Conservation (phyloP, 1,139 yeast genomes). For the Geotrichum carabidarum region DNA sequence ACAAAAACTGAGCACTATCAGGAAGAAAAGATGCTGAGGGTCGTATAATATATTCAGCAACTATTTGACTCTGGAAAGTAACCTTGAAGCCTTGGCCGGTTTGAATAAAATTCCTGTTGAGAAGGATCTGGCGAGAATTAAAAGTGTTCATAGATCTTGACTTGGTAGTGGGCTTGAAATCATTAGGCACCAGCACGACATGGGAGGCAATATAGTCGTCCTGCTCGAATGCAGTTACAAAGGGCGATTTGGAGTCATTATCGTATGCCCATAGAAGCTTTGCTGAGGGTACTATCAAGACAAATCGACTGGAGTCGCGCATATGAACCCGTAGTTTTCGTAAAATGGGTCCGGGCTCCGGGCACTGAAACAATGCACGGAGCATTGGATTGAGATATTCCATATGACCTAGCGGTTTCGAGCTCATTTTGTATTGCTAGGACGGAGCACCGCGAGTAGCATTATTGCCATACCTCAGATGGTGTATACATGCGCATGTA, state of each 20-base stretch:
- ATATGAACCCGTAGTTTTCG: conserved; percentile 11
- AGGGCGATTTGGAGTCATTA: conserved; percentile 43
- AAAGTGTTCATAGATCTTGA: conserved; percentile 53
- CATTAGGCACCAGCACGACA: conserved; percentile 45
- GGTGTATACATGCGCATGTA: too few relatives aligned
- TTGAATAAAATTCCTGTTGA: conserved; percentile 53
- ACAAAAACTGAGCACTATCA: conserved; percentile 45
- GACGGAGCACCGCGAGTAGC: too few relatives aligned
- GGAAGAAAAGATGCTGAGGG: conserved; percentile 46
- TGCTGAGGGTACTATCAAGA: conserved; percentile 18
- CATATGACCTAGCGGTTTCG: not conserved
- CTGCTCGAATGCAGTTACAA: conserved; percentile 55
- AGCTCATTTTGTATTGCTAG: not conserved
- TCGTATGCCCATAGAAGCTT: conserved; percentile 44
- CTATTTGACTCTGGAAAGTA: conserved; percentile 45
- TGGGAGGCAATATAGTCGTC: conserved; percentile 72
- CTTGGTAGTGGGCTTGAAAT: conserved; percentile 40
- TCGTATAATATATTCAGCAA: conserved; percentile 44
- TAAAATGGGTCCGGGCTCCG: conserved; percentile 18
- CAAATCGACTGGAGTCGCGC: conserved; percentile 16
- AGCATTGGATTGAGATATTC: conserved; percentile 16
- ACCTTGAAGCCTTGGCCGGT: conserved; percentile 46
- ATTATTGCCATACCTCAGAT: too few relatives aligned
- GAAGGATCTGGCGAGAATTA: conserved; percentile 53
- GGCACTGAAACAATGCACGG: conserved; percentile 13